Evolutionary conservation across 2,329 filamentous ascomycete species (phyloP), one percentile per base, ranked within the genome.

Genomic region (Ophiostoma piceae): DNA sequence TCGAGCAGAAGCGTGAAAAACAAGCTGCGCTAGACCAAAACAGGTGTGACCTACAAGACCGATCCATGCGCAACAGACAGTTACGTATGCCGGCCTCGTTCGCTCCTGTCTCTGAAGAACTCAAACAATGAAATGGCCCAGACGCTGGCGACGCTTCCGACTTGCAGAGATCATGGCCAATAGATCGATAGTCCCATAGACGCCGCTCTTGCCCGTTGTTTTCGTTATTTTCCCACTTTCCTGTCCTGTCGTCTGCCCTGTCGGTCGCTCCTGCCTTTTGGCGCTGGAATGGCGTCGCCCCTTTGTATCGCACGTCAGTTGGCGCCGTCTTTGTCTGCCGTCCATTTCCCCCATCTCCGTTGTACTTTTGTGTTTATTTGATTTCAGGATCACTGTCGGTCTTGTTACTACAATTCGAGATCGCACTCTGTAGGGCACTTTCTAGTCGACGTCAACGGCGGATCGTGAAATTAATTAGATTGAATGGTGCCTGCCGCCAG

Each of bases 31-130:
- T 57, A 57, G 51, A 29, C 51, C 22, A 16, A 29, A 57, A 57
- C 51, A 26, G 22, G 51, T 26, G n/a, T 26, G 51, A 29, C 51
- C 51, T 57, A 57, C 51, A 26, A 26, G 7, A 57, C 51, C 22
- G 7, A 57, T 57, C 51, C 51, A 57, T 57, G 22, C 51, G 51
- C 51, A 57, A 47, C 43, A 47, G 43, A 47, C 43, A n/a, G 26
- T 57, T 57, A 57, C 51, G 51, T 57, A 57, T 57, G 51, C 51
- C 16, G 51, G 51, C 51, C 51, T 57, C 8, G 51, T 57, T 57
- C 51, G n/a, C 51, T 57, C 51, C 51, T 57, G 51, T 22, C 51
- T 14, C 6, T 57, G n/a, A 57, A 57, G 2, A 9, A 57, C n/a
- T 26, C n/a, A 12, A 57, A 57, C 51, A 57, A 57, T 57, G 51